These are phyloP conservation scores for Pichia membranifaciens DNA, from an alignment of 805 yeast species.

Conservation along the genomic window DNA sequence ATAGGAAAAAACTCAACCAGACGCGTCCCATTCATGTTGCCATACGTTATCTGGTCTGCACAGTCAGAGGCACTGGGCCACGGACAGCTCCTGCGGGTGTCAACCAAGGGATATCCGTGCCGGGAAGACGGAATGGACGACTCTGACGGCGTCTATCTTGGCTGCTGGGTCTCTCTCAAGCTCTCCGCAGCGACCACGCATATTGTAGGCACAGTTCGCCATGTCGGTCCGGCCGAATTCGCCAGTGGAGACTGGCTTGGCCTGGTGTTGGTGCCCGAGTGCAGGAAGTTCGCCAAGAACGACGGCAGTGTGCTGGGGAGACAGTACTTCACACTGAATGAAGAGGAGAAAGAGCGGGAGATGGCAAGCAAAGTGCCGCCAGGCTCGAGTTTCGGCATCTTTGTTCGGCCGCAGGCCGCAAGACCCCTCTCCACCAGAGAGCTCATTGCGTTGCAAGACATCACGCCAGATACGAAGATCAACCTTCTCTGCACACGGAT, in stretches of 20 bases:
- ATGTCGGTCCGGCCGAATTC: constrained; percentile 49
- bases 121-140: too few species aligned
- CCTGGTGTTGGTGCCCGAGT: constrained; percentile 33
- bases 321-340: constrained; percentile 33
- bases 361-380: neutral
- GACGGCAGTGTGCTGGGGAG: constrained; percentile 43
- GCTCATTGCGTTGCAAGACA: constrained; percentile 16
- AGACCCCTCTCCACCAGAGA: constrained; percentile 15
- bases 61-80: too few species aligned
- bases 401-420: constrained; percentile 5
- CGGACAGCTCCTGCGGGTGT: too few species aligned
- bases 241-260: constrained; percentile 58
- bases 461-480: constrained; percentile 1
- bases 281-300: constrained; percentile 38
- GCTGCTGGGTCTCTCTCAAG: constrained; percentile 30
- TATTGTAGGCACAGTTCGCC: constrained; percentile 40
- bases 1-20: neutral
- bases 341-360: neutral
- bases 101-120: too few species aligned
- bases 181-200: constrained; percentile 29
- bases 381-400: constrained; percentile 3
- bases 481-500: neutral
- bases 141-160: neutral
- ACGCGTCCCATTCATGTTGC: neutral
- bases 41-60: neutral